Evolutionary conservation across 495 filamentous ascomycete genomes (phyloP), one percentile per base, ranked within the genome.

Genomic region (Evernia prunastri): DNA sequence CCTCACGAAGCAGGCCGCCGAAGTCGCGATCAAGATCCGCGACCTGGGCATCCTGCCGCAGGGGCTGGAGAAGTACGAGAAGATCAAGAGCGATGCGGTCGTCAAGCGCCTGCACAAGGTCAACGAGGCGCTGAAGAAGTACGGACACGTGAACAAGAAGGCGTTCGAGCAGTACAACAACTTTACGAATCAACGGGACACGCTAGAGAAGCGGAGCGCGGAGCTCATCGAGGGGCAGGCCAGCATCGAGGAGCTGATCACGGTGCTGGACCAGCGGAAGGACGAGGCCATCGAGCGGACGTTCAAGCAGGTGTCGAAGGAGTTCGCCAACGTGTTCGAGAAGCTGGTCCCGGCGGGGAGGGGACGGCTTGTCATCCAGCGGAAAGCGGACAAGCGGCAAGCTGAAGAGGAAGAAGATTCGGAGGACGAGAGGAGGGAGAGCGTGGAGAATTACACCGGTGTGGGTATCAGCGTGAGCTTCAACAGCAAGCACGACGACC

Each of bases 391-490:
- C 69, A 83, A 83, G 63, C 77, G 83, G 53, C 76, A 78, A 2
- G 84, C 81, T n/a, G n/a, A n/a, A 0, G 88, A 87, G 25, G 89
- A 90, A 2, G 81, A 87, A 10, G 89, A 92, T 25, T 82, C 83
- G 42, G 67, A 68, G 2, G 80, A 81, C 3, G 83, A 81, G 63
- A 74, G 75, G 51, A 77, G 78, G 25, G 78, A 79, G n/a, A 86
- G 84, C 58, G 93, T 97, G 4, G 95, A 97, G 75, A 96, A 94
- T 77, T 99, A 97, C 73, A 91, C 89, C 3, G 94, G 94, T 40
- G 94, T 99, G 6, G 94, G 92, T n/a, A 97, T 99, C 75, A 91
- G 88, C 68, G 94, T 99, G 31, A 93, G 89, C 67, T 99, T 99
- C 81, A 99, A 97, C 78, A 96, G 91, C 72, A 96, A 96, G 75